Evolutionary conservation across 2,329 filamentous ascomycete species (phyloP), one percentile per base, ranked within the genome.

Genomic region (Penicillium sp.): DNA sequence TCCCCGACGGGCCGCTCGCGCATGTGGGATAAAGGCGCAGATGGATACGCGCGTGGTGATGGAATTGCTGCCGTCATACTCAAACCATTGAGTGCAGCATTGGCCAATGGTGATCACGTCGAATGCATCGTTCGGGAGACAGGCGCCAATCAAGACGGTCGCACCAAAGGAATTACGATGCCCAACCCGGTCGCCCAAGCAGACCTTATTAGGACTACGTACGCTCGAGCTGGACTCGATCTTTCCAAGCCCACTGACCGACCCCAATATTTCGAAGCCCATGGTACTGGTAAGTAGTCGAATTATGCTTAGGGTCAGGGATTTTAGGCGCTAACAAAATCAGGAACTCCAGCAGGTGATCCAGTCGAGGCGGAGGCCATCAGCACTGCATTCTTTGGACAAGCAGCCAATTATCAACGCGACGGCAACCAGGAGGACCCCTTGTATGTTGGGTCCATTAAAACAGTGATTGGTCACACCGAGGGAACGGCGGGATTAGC

Each of bases 1-100:
- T 81, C 80, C 1, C 77, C 81, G 31, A 76, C 77, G 0, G 81
- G 81, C 1, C 74, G 78, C 37, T 83, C 78, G 15, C 78, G 76
- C 47, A 80, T 75, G 68, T 80, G 73, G 68, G 76, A 79, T 58
- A 68, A 63, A 3, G 65, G 64, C 2, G 82, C 79, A 0, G 68
- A 82, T 58, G 82, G 80, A 8, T 82, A 75, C 64, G 79, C 72
- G 29, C 75, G 81, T 0, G 80, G 79, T 12, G 83, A 86, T 49
- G 82, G 81, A 0, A 66, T 82, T 12, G 76, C 76, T 0, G 68
- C 72, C 0, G 58, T 86, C 0, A 66, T 85, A 0, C 58, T 86
- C 0, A 86, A 86, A 63, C 70, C 65, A 1, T 62, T 85, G 1
- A 68, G 64, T 6, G 65, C 73, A 1, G 84, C 84, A 0, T 52